These are phyloP conservation scores for Lepiota subincarnata DNA, from an alignment of 768 basidiomycete genomes.

Conservation along the genomic window DNA sequence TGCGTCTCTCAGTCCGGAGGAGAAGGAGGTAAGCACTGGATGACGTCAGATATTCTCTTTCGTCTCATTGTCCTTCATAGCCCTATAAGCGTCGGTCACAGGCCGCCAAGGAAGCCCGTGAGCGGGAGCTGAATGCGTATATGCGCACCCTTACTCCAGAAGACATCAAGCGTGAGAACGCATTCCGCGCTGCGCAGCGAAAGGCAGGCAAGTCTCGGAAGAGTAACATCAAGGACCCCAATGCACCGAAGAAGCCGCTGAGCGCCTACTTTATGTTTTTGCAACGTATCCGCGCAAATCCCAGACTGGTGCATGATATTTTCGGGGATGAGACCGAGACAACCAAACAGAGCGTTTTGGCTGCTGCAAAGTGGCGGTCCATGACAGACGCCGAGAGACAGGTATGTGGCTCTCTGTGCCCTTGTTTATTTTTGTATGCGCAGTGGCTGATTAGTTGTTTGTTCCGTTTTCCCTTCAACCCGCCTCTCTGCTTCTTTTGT, in stretches of 20 bases:
- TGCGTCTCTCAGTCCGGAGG: slow-evolving; percentile 66
- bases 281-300: slow-evolving; percentile 82
- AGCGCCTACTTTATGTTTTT: slow-evolving; percentile 95
- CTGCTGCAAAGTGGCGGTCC: slow-evolving; percentile 88
- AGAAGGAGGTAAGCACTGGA: slow-evolving; percentile 68
- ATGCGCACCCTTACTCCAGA: slow-evolving; percentile 88
- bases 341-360: slow-evolving; percentile 90
- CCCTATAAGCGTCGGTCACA: slow-evolving; percentile 84
- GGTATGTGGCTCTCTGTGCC: slow-evolving; percentile 40
- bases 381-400: slow-evolving; percentile 93
- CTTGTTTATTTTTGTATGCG: slow-evolving; percentile 10
- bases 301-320: slow-evolving; percentile 67
- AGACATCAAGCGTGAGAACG: slow-evolving; percentile 92
- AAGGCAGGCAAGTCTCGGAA: slow-evolving; percentile 90
- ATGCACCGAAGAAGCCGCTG: slow-evolving; percentile 94
- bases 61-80: slow-evolving; percentile 36
- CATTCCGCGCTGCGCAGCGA: slow-evolving; percentile 85
- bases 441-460: not conserved
- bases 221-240: slow-evolving; percentile 95
- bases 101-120: slow-evolving; percentile 79
- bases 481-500: slow-evolving; percentile 5
- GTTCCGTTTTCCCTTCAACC: not conserved
- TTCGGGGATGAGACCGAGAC: slow-evolving; percentile 92
- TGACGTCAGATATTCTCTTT: slow-evolving; percentile 31
- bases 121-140: slow-evolving; percentile 78